These are phyloP conservation scores for Leucocoprinus leucothites DNA, from an alignment of 768 basidiomycete species.

Conservation along the genomic window DNA sequence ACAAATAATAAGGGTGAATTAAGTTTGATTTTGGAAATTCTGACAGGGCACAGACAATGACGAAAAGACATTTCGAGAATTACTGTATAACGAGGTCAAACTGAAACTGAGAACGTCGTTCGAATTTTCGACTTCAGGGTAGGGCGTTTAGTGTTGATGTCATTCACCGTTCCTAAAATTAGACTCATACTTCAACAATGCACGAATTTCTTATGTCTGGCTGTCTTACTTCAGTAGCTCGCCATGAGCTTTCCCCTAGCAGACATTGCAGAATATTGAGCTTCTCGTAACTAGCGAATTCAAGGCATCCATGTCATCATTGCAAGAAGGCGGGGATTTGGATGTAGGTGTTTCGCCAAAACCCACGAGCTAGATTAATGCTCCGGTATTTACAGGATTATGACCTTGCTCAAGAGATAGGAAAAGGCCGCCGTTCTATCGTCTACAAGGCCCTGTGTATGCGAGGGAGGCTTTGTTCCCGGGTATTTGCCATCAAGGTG, in stretches of 20 bases:
- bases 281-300: too few relatives aligned
- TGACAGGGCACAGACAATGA: too few relatives aligned
- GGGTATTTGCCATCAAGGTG: constrained; percentile 22
- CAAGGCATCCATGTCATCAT: neutral
- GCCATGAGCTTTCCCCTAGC: neutral
- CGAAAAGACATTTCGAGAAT: too few relatives aligned
- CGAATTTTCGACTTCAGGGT: too few relatives aligned
- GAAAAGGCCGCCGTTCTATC: neutral
- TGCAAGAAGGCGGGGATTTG: neutral
- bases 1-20: too few relatives aligned
- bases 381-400: neutral
- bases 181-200: neutral
- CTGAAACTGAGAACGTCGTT: too few relatives aligned
- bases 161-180: neutral
- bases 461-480: constrained; percentile 5
- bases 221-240: neutral
- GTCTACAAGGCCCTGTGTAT: constrained; percentile 1
- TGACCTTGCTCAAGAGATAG: constrained; percentile 6
- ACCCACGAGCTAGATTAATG: neutral
- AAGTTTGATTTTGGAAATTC: too few relatives aligned
- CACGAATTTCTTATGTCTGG: neutral
- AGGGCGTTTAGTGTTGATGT: neutral
- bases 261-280: too few relatives aligned
- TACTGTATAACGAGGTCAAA: too few relatives aligned
- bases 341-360: neutral